A percentile compares a stretch with the other conserved stretches of the same genome.
Evolutionary conservation across 345 rosid genomes (phyloP).

Genomic region (Orychophragmus violaceus): DNA sequence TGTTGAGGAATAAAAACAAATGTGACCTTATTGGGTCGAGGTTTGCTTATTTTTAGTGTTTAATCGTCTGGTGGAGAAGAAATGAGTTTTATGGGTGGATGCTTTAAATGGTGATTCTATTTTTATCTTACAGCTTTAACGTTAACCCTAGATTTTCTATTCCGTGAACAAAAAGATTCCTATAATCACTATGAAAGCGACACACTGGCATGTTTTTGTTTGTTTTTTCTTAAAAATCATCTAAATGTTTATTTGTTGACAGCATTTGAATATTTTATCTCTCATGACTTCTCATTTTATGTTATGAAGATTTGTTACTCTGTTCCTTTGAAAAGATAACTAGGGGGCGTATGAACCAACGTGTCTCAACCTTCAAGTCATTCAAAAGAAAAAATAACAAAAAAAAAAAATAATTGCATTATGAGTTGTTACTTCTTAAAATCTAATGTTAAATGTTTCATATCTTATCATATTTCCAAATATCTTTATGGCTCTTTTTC

Average conservation of each 20-base stretch:
- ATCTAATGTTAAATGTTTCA: neutral
- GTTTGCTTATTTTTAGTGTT: conserved; percentile 12
- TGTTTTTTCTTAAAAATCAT: neutral
- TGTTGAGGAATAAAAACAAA: neutral
- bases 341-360: too few relatives aligned
- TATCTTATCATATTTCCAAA: neutral
- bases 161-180: neutral
- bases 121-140: neutral
- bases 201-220: neutral
- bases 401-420: neutral
- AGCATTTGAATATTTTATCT: too few relatives aligned
- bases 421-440: neutral
- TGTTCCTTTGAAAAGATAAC: neutral
- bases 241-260: too few relatives aligned
- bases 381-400: too few relatives aligned
- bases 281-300: neutral
- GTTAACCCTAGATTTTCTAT: neutral
- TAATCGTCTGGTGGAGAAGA: neutral
- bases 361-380: too few relatives aligned
- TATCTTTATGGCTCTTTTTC: neutral
- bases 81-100: neutral
- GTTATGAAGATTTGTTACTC: neutral
- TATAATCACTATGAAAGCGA: neutral
- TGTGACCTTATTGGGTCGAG: neutral
- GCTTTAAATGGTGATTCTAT: neutral